A percentile compares a stretch with the other conserved stretches of the same genome.
Evolutionary conservation across 2,329 filamentous ascomycete species (phyloP).

Genomic region (Paraphaeosphaeria minitans): DNA sequence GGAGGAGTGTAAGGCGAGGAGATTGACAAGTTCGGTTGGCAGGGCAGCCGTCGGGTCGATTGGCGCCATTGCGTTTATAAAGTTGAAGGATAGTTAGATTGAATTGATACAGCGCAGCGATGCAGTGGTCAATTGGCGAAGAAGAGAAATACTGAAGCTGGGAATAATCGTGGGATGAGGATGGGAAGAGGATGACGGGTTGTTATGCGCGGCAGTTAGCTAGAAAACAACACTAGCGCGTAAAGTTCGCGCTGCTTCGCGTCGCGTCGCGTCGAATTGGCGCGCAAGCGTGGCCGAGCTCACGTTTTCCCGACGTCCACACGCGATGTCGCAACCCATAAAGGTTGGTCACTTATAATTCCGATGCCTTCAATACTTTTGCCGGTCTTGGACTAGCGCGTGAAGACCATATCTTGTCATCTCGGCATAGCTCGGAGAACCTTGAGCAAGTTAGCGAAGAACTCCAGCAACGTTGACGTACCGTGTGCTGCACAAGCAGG

Average conservation of each 20-base stretch:
- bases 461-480: background rate
- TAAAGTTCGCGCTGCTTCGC: slow-evolving; percentile 28
- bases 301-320: slow-evolving; percentile 13
- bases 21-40: slow-evolving; percentile 50
- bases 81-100: slow-evolving; percentile 10
- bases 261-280: slow-evolving; percentile 24
- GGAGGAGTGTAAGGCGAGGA: slow-evolving; percentile 53
- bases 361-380: background rate
- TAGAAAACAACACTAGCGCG: slow-evolving; percentile 31
- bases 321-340: background rate
- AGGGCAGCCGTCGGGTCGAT: slow-evolving; percentile 38
- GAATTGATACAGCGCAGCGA: slow-evolving; percentile 29
- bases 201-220: slow-evolving; percentile 37
- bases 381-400: background rate
- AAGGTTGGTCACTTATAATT: slow-evolving; percentile 5
- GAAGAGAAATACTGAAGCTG: slow-evolving; percentile 22
- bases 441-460: background rate
- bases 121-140: slow-evolving; percentile 25
- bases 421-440: background rate
- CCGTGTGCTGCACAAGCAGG: background rate
- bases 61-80: slow-evolving; percentile 33
- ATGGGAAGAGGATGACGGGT: slow-evolving; percentile 17
- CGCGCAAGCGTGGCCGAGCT: slow-evolving; percentile 7
- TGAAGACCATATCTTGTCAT: background rate
- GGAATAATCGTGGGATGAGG: slow-evolving; percentile 20